phyloP scores from a whole-genome alignment of 208 protist genomes.

The Trypanosoma avium region DNA sequence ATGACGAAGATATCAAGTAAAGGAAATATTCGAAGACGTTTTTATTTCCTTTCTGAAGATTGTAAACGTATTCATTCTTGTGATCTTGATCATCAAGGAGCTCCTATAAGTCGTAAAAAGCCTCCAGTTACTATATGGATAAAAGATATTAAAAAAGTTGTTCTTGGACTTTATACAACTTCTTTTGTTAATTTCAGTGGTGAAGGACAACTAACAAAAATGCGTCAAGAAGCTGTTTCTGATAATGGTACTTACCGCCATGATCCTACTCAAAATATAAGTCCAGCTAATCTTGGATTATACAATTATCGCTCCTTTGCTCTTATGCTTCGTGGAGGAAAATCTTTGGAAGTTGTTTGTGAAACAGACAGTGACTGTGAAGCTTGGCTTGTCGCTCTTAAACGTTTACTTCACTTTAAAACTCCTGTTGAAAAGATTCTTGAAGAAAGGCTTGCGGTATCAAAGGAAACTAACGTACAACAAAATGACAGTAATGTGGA shows the following conservation, averaged over 20 bases:
- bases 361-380: slow-evolving; percentile 90
- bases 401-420: slow-evolving; percentile 74
- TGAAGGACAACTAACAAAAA: slow-evolving; percentile 69
- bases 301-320: slow-evolving; percentile 90
- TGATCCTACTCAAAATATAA: slow-evolving; percentile 77
- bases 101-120: slow-evolving; percentile 79
- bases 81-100: slow-evolving; percentile 79
- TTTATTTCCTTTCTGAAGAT: slow-evolving; percentile 91
- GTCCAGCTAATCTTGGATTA: slow-evolving; percentile 67
- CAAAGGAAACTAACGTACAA: slow-evolving; percentile 9
- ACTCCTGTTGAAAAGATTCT: slow-evolving; percentile 58
- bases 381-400: slow-evolving; percentile 85
- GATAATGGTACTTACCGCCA: slow-evolving; percentile 82
- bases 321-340: slow-evolving; percentile 74
- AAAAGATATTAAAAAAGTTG: slow-evolving; percentile 83
- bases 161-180: slow-evolving; percentile 82
- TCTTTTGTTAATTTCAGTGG: slow-evolving; percentile 76
- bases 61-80: slow-evolving; percentile 86
- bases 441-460: slow-evolving; percentile 34
- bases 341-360: slow-evolving; percentile 89
- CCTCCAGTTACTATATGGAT: slow-evolving; percentile 83
- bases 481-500: slow-evolving; percentile 27
- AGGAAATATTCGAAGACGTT: slow-evolving; percentile 66
- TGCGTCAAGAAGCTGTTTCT: slow-evolving; percentile 60
- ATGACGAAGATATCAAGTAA: slow-evolving; percentile 91